These are phyloP conservation scores for Globisporangium sylvaticum DNA, from an alignment of 352 stramenopile genomes.

Conservation along the genomic window DNA sequence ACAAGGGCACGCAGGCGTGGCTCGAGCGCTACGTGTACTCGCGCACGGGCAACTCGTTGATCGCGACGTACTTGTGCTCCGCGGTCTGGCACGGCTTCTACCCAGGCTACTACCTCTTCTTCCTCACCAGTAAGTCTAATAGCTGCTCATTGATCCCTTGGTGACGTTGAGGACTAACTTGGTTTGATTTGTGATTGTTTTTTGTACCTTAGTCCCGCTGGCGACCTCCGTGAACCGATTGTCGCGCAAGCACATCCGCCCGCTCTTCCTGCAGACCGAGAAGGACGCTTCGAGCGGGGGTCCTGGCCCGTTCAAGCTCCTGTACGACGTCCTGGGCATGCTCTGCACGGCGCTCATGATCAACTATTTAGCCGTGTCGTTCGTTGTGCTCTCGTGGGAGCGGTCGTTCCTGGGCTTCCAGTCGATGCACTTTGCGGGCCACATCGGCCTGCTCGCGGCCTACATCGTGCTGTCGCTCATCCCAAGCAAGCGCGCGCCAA, in stretches of 20 bases:
- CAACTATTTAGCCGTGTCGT: constrained; percentile 73
- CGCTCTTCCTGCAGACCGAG: constrained; percentile 40
- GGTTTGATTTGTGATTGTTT: background rate
- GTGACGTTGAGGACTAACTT: background rate
- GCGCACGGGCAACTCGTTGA: constrained; percentile 90
- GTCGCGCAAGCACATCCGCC: constrained; percentile 45
- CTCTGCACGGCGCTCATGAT: constrained; percentile 57
- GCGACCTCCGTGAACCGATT: constrained; percentile 68
- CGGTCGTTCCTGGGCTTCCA: constrained; percentile 42
- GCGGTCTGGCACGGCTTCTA: constrained; percentile 99
- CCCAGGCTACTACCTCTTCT: constrained; percentile 97
- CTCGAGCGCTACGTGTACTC: constrained; percentile 97
- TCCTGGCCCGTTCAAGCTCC: constrained; percentile 28
- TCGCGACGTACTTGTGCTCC: constrained; percentile 93
- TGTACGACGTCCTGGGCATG: constrained; percentile 60
- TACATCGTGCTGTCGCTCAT: constrained; percentile 70
- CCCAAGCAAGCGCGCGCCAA: constrained; percentile 45
- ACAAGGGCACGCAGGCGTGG: constrained; percentile 96
- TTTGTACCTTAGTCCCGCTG: constrained; percentile 36
- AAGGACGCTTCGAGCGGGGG: constrained; percentile 6
- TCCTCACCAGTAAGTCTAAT: constrained; percentile 58
- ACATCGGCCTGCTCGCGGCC: constrained; percentile 44
- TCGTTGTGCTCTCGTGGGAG: constrained; percentile 64
- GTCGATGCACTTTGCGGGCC: constrained; percentile 56
- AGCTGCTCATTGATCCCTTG: background rate